Percentiles rank a stretch among this genome's conserved stretches.
Evolutionary conservation across 2,329 filamentous ascomycete genomes (phyloP).

Genomic region (Diplodia sapinea): DNA sequence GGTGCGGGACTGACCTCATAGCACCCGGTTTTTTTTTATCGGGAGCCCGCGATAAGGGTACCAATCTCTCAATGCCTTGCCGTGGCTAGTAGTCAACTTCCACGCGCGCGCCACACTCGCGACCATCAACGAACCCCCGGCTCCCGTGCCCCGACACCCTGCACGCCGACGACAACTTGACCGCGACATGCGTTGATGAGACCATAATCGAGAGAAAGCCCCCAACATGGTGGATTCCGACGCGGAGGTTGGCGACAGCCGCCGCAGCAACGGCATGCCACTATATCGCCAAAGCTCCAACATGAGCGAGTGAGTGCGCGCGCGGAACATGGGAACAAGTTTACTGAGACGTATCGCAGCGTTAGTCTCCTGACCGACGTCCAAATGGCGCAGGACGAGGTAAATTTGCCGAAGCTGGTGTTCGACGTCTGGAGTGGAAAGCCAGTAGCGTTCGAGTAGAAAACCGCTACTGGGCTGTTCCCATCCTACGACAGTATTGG

Average conservation of each 20-base stretch:
- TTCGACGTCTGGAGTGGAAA: slow-evolving; percentile 2
- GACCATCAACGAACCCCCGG: background rate
- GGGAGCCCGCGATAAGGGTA: slow-evolving; percentile 11
- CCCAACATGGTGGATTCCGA: slow-evolving; percentile 31
- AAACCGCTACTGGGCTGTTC: background rate
- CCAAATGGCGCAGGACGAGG: slow-evolving; percentile 98
- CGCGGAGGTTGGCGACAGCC: slow-evolving; percentile 34
- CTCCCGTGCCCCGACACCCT: background rate
- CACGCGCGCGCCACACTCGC: slow-evolving; percentile 3
- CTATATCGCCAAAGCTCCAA: slow-evolving; percentile 73
- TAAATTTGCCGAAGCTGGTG: slow-evolving; percentile 45
- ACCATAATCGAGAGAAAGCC: background rate
- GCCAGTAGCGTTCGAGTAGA: background rate
- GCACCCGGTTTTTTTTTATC: slow-evolving; percentile 10
- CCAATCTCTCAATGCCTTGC: slow-evolving; percentile 1
- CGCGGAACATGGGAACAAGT: background rate
- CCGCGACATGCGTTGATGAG: slow-evolving; percentile 29
- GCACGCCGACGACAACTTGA: background rate
- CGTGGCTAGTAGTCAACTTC: background rate
- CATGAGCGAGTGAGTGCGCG: slow-evolving; percentile 63
- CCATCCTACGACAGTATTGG: background rate
- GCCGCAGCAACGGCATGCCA: slow-evolving; percentile 41
- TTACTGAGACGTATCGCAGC: slow-evolving; percentile 41
- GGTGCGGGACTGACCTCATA: slow-evolving; percentile 24
- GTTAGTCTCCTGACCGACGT: slow-evolving; percentile 89